A percentile compares a stretch with the other conserved stretches of the same genome.
Evolutionary conservation across 2,329 filamentous ascomycete genomes (phyloP).

Genomic region (Neonectria ditissima): DNA sequence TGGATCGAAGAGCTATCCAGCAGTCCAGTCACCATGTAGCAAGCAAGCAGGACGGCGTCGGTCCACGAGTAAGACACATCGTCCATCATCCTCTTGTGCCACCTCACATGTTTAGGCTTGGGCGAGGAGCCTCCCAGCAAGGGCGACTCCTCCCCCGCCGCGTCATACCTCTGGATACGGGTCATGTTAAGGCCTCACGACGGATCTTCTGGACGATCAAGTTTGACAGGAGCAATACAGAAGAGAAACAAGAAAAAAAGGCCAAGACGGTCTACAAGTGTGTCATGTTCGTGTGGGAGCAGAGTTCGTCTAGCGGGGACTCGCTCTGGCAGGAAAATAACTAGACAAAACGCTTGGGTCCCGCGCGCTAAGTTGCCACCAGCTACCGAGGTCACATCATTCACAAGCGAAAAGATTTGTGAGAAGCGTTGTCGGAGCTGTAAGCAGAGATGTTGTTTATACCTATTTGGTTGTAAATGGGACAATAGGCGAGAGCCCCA

Average conservation of each 20-base stretch:
- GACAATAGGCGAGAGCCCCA: not conserved
- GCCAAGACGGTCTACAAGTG: not conserved
- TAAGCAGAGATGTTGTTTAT: not conserved
- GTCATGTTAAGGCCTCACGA: slow-evolving; percentile 2
- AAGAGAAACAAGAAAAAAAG: too few species aligned
- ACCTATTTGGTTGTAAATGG: not conserved
- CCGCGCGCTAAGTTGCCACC: not conserved
- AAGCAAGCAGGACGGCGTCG: slow-evolving; percentile 76
- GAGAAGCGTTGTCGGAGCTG: not conserved
- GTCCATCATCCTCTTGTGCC: slow-evolving; percentile 24
- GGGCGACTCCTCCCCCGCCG: slow-evolving; percentile 34
- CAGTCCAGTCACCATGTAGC: slow-evolving; percentile 81
- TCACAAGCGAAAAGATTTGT: not conserved
- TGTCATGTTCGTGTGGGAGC: not conserved
- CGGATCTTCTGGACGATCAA: not conserved
- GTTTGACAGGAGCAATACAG: too few species aligned
- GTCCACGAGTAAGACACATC: slow-evolving; percentile 64
- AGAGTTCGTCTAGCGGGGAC: not conserved
- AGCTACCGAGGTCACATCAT: not conserved
- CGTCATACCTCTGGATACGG: not conserved
- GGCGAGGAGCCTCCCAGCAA: slow-evolving; percentile 19
- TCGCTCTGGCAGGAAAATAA: not conserved
- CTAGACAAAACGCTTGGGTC: not conserved
- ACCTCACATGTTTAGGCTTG: slow-evolving; percentile 6
- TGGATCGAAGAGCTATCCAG: slow-evolving; percentile 81